Conservation (phyloP, 1,139 yeast genomes). For the Candida labiduridarum region DNA sequence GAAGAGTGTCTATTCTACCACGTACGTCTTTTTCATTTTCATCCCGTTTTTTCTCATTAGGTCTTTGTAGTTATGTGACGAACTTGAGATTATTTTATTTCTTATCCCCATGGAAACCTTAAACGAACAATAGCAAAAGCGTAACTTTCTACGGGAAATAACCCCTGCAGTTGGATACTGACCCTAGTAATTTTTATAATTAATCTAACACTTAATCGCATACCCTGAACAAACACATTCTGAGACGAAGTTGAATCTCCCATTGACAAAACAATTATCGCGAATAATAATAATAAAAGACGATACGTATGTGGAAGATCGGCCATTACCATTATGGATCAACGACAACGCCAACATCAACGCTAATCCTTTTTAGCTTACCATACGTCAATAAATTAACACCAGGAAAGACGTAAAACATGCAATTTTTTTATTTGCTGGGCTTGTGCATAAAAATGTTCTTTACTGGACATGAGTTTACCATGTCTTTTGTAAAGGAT, state of each 20-base stretch:
- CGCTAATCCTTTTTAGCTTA: not conserved
- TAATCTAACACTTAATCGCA: not conserved
- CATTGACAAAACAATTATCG: not conserved
- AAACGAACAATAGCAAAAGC: not conserved
- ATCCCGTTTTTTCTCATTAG: not conserved
- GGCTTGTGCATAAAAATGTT: no score
- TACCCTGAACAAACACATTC: slow-evolving; percentile 1
- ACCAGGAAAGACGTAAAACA: no score
- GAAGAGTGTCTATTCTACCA: no score
- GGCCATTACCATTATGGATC: not conserved
- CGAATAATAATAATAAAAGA: not conserved
- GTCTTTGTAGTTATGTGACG: not conserved
- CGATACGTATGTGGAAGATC: not conserved
- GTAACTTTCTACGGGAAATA: not conserved
- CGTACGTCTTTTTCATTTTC: no score
- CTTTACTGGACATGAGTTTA: no score
- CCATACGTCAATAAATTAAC: not conserved
- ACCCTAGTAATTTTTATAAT: not conserved
- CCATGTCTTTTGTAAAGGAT: no score
- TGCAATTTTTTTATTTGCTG: no score
- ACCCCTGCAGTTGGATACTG: not conserved
- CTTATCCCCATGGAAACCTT: not conserved
- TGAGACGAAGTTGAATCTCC: not conserved
- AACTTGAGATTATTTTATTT: not conserved
- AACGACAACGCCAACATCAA: not conserved